A percentile compares a stretch with the other conserved stretches of the same genome.
phyloP scores from a whole-genome alignment of 345 rosid genomes.

The Pseudoturritis turrita region DNA sequence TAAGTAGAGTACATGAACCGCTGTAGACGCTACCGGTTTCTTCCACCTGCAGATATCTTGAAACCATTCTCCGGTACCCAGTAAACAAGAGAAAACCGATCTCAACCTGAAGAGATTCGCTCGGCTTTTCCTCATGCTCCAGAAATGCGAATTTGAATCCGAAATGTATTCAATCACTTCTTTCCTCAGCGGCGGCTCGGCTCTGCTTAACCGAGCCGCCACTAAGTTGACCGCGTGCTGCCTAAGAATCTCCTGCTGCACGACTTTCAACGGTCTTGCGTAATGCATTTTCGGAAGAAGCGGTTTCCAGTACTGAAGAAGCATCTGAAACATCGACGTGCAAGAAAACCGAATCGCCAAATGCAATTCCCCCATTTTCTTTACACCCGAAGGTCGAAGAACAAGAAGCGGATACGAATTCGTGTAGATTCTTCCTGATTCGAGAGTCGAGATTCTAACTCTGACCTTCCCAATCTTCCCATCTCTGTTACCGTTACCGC shows the following conservation, averaged over 20 bases:
- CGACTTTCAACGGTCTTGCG: slow-evolving; percentile 54
- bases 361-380: slow-evolving; percentile 92
- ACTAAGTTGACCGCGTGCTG: slow-evolving; percentile 74
- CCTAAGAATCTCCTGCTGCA: slow-evolving; percentile 76
- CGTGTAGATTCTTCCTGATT: slow-evolving; percentile 75
- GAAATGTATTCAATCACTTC: slow-evolving; percentile 91
- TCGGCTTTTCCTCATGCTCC: slow-evolving; percentile 98
- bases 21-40: slow-evolving; percentile 55
- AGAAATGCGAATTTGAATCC: slow-evolving; percentile 78
- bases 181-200: slow-evolving; percentile 84
- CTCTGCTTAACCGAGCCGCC: slow-evolving; percentile 68
- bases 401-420: slow-evolving; percentile 78
- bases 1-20: slow-evolving; percentile 56
- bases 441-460: slow-evolving; percentile 79
- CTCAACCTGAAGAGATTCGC: slow-evolving; percentile 76
- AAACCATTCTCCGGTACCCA: slow-evolving; percentile 67
- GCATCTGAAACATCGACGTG: slow-evolving; percentile 56
- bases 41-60: slow-evolving; percentile 88
- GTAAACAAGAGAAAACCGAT: slow-evolving; percentile 56
- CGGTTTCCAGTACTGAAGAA: slow-evolving; percentile 58
- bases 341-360: slow-evolving; percentile 80
- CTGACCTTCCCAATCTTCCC: slow-evolving; percentile 70
- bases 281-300: slow-evolving; percentile 94
- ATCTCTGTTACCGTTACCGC: slow-evolving; percentile 41
- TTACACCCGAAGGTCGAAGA: slow-evolving; percentile 76